Evolutionary conservation across 306 rosid genomes (phyloP), one percentile per base, ranked within the genome.

Genomic region (Clitoria ternatea): DNA sequence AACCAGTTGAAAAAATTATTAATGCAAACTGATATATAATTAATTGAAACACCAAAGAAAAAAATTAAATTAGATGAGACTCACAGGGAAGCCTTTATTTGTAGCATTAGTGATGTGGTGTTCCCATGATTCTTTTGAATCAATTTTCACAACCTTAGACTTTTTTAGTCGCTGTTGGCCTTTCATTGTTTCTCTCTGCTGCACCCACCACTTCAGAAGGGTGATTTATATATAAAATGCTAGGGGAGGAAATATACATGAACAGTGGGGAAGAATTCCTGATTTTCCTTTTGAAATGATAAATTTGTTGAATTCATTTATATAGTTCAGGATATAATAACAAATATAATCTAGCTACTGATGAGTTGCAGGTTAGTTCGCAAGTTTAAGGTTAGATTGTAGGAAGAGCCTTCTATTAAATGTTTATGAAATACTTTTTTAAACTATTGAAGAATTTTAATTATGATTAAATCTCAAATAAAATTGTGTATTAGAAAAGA

Each of bases 141-240:
- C 66, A 33, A 84, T 81, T 47, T 54, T 81, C 79, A 84, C 71
- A 19, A 78, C 88, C 47, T 69, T 84, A 2, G 88, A 77, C 70
- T 56, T 79, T 49, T 48, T 69, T 9, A 45, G n/a, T 54, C 65
- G 42, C 40, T 73, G 55, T 32, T 64, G 70, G 15, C 74, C 65
- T 29, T 69, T 72, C 88, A 81, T 80, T n/a, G n/a, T n/a, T 69
- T 79, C 73, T 42, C 45, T 60, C 56, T 63, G 18, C 9, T 70
- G 42, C 9, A 19, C 2, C 15, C 47, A 18, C 57, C 52, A 52
- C 61, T 52, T 66, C 63, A 42, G 43, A 69, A 56, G 61, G 53
- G 4, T 62, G 52, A 13, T 69, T 13, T 49, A 13, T 67, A 29
- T 48, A 61, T 43, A 48, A 3, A 17, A 43, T 29, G 30, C 36